phyloP scores from a whole-genome alignment of 495 filamentous ascomycete species.

The Parachaetomium inaequale region DNA sequence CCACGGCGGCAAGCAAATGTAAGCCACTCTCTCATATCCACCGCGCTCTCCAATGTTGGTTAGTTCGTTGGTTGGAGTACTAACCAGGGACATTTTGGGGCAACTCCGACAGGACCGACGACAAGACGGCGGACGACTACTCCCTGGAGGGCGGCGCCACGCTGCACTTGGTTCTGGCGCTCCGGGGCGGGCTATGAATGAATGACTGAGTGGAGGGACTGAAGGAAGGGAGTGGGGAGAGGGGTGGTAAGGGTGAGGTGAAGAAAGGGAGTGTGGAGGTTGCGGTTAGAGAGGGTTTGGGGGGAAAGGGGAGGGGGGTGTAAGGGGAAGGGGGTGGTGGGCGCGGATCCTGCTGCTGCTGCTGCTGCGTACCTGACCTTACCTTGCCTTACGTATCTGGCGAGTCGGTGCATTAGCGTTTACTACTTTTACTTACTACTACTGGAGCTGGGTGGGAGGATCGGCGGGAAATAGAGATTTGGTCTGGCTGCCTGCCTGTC shows the following conservation, averaged over 20 bases:
- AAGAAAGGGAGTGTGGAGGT: too few species aligned
- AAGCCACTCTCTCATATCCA: slow-evolving; percentile 29
- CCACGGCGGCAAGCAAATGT: slow-evolving; percentile 98
- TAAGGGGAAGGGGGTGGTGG: not conserved
- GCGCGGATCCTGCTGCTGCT: not conserved
- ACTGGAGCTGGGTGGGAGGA: not conserved
- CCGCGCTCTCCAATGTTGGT: not conserved
- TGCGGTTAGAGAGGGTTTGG: too few species aligned
- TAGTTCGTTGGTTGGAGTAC: too few species aligned
- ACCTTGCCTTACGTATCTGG: too few species aligned
- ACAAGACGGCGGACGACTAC: slow-evolving; percentile 82
- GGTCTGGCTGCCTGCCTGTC: not conserved
- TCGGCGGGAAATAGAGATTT: not conserved
- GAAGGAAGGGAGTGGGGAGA: not conserved
- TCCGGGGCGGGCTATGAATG: slow-evolving; percentile 64
- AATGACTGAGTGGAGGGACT: not conserved
- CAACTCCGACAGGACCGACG: slow-evolving; percentile 66
- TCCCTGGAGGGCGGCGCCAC: slow-evolving; percentile 88
- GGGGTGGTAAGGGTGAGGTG: not conserved
- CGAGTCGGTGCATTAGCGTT: slow-evolving; percentile 1
- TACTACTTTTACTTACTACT: not conserved
- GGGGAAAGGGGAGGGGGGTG: not conserved
- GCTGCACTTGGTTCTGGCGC: slow-evolving; percentile 89
- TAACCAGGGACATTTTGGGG: not conserved
- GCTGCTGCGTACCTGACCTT: not conserved